These are phyloP conservation scores for Carallia brachiata DNA, from an alignment of 345 rosid species.

Conservation along the genomic window DNA sequence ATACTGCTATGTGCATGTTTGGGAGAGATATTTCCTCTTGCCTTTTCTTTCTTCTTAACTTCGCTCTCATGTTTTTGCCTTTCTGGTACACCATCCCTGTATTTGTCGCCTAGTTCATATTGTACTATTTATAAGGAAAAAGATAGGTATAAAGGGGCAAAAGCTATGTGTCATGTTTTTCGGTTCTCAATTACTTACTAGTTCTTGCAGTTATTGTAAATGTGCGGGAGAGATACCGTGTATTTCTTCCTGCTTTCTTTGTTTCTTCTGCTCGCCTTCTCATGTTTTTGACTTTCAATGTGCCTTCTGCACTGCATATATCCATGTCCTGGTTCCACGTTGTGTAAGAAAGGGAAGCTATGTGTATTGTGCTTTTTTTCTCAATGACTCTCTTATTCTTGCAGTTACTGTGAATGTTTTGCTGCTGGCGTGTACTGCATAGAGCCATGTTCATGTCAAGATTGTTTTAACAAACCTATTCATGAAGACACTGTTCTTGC, in stretches of 20 bases:
- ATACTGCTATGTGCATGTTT: too few species aligned
- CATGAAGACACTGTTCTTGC: conserved; percentile 89
- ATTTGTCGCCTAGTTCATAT: not conserved
- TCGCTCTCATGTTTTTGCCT: too few species aligned
- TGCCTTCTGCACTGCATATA: too few species aligned
- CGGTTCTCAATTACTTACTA: not conserved
- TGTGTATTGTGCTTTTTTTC: not conserved
- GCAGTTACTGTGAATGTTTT: conserved; percentile 98
- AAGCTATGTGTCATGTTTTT: not conserved
- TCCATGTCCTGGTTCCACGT: not conserved
- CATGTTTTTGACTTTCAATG: too few species aligned
- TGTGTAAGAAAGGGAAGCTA: not conserved
- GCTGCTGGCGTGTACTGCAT: conserved; percentile 97
- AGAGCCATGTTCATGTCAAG: conserved; percentile 92
- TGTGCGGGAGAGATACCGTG: too few species aligned
- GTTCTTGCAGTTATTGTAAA: conserved; percentile 75
- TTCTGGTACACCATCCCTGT: too few species aligned
- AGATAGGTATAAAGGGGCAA: too few species aligned
- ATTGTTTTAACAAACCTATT: conserved; percentile 91
- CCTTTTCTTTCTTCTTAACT: too few species aligned
- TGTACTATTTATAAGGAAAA: not conserved
- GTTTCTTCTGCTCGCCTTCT: too few species aligned
- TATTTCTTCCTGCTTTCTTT: too few species aligned
- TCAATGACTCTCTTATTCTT: conserved; percentile 3
- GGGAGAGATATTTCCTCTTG: too few species aligned